phyloP scores from a whole-genome alignment of 2,329 filamentous ascomycete genomes.

The Alternaria sp. region DNA sequence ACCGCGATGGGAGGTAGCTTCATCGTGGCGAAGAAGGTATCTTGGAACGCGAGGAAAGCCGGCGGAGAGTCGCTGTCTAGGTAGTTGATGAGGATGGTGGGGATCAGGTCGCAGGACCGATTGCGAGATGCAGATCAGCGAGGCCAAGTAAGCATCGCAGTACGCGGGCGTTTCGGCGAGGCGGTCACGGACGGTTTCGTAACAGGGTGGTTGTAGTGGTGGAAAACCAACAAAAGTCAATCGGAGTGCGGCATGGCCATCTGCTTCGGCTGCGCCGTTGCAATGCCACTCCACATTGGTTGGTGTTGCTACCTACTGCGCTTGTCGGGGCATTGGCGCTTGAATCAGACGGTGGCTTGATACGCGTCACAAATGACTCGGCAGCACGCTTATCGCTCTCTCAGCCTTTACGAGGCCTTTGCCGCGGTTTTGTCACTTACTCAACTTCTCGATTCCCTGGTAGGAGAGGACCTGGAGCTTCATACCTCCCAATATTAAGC shows the following conservation, averaged over 20 bases:
- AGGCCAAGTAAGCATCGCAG: background rate
- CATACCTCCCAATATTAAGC: background rate
- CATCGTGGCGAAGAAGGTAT: slow-evolving; percentile 16
- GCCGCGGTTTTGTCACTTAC: background rate
- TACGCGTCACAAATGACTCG: slow-evolving; percentile 1
- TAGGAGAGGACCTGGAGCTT: background rate
- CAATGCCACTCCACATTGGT: slow-evolving; percentile 12
- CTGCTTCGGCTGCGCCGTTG: slow-evolving; percentile 5
- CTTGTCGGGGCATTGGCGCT: slow-evolving; percentile 10
- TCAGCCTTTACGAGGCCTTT: background rate
- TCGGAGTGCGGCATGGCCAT: slow-evolving; percentile 1
- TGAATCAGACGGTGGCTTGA: slow-evolving; percentile 7
- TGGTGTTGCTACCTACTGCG: slow-evolving; percentile 13
- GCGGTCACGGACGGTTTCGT: background rate
- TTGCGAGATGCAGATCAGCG: slow-evolving; percentile 6
- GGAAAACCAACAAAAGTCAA: background rate
- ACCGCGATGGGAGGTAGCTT: slow-evolving; percentile 42
- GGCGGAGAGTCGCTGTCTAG: background rate
- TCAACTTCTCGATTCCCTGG: background rate
- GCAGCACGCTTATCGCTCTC: background rate
- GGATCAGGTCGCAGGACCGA: background rate
- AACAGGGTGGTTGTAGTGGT: background rate
- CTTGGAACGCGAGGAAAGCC: background rate
- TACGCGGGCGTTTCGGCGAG: background rate
- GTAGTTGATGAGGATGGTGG: background rate